Evolutionary conservation across 78 protist genomes (phyloP), one percentile per base, ranked within the genome.

Genomic region (Mastigamoeba balamuthi): DNA sequence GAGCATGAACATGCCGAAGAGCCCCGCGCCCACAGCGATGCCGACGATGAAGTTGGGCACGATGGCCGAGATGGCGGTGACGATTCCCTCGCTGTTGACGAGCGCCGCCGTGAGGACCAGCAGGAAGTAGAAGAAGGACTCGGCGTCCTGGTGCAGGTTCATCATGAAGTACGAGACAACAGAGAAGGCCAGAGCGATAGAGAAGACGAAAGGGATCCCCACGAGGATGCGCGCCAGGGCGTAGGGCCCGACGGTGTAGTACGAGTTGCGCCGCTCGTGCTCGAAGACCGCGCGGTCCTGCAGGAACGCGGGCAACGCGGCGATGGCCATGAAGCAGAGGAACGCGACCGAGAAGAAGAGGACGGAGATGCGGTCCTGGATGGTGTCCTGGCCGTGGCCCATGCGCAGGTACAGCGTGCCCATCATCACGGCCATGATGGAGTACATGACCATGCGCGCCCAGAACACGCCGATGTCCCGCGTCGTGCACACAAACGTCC

Each of bases 251-350:
- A 82, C 74, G 10, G 78, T 52, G 35, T 84, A 84, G 82, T 75
- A 75, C 1, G 82, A 80, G 30, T 80, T 40, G 9, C 78, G 52
- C 48, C 76, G 76, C 36, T 84, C 88, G 38, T 81, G 78, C 36
- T 84, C 73, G 75, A 78, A 84, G 7, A 84, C 72, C 70, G 77
- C 79, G 40, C 85, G 72, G 38, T 74, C 85, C 2, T 28, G 30
- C 0, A 27, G 7, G 7, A 74, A 42, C 4, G 66, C 33, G 23
- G 85, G 85, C 23, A 80, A 40, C 1, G 63, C 36, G 6, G 66
- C 25, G 7, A 80, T 7, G 8, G 42, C 72, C n/a, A 74, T 53
- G 76, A 80, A 74, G 70, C 79, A 75, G 63, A 69, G 78, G 40
- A 64, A 58, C 64, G 58, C 38, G 7, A 43, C 8, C 4, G 64